Evolutionary conservation across 208 protist species (phyloP).

Genomic region (Crithidia mellificae): DNA sequence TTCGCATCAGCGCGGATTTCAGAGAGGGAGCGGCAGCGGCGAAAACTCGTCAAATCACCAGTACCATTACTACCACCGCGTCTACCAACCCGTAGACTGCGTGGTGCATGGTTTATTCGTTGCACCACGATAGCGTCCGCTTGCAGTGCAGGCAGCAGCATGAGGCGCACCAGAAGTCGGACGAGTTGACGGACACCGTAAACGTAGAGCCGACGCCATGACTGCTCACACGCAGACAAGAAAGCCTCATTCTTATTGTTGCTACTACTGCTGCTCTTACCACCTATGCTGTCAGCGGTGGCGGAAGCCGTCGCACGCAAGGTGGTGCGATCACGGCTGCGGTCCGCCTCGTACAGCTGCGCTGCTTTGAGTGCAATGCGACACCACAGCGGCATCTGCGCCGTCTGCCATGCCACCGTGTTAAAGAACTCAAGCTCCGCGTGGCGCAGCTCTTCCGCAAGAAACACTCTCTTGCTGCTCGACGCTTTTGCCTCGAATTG

Average conservation of each 20-base stretch:
- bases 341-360: constrained; percentile 18
- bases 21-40: too few species aligned
- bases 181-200: constrained; percentile 19
- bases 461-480: too few species aligned
- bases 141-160: constrained; percentile 12
- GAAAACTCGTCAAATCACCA: too few species aligned
- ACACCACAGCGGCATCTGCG: constrained; percentile 29
- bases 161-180: constrained; percentile 17
- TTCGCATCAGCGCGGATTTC: too few species aligned
- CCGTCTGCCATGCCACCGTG: constrained; percentile 8
- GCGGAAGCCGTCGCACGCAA: neutral
- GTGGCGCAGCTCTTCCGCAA: constrained; percentile 5
- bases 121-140: too few species aligned
- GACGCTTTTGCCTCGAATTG: too few species aligned
- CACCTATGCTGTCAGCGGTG: too few species aligned
- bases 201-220: neutral
- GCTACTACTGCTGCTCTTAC: too few species aligned
- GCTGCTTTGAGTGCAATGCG: constrained; percentile 18
- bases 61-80: too few species aligned
- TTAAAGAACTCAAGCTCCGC: constrained; percentile 3
- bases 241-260: neutral
- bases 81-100: too few species aligned
- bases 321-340: neutral
- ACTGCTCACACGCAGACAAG: neutral
- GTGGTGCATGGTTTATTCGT: too few species aligned